Base-by-base conservation (phyloP, 768 basidiomycete genomes). In the Mrakia frigida region DNA sequence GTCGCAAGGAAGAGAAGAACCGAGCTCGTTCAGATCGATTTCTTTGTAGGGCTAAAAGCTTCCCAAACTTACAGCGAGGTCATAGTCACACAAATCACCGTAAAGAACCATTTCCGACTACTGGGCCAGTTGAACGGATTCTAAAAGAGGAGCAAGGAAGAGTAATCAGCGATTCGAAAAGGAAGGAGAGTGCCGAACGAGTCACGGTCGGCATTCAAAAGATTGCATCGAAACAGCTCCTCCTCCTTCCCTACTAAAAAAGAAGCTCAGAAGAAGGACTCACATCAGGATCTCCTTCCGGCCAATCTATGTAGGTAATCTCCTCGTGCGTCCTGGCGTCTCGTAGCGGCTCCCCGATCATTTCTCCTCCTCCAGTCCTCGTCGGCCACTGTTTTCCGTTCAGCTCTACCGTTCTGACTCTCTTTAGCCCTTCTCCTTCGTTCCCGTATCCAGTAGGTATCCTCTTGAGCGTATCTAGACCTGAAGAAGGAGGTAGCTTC, bases 51-150 rank as follows among this genome's bases (percentile, higher is more conserved):
- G 39, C 43, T n/a, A 23, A 39, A 6, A n/a, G 33, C 16, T n/a
- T 39, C n/a, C n/a, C 28, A 28, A 7, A 71, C 69, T 23, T 63
- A 74, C 39, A 77, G 78, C 43, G 46, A 28, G 6, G 81, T 80
- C 67, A 82, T 81, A 70, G 77, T 73, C 7, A 80, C 77, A 10
- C 78, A 79, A 11, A 73, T 67, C 9, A 80, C 53, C 0, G 80
- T 73, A 61, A 80, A 81, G 7, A 72, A 18, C 68, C 79, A 81
- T 79, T 82, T 82, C n/a, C 80, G 74, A 1, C 43, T 33, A 4
- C 33, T n/a, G 0, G 79, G 74, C 80, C 80, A 83, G 65, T 83
- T 83, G 80, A 81, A 82, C 1, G 82, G 82, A 56, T 83, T 82
- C 82, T 83, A 56, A 11, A n/a, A 28, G 10, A 37, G 14, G 28